Percentiles rank a stretch among this genome's conserved stretches.
These are phyloP conservation scores for Rubia yunnanensis DNA, from an alignment of 257 asterid species.

Conservation along the genomic window DNA sequence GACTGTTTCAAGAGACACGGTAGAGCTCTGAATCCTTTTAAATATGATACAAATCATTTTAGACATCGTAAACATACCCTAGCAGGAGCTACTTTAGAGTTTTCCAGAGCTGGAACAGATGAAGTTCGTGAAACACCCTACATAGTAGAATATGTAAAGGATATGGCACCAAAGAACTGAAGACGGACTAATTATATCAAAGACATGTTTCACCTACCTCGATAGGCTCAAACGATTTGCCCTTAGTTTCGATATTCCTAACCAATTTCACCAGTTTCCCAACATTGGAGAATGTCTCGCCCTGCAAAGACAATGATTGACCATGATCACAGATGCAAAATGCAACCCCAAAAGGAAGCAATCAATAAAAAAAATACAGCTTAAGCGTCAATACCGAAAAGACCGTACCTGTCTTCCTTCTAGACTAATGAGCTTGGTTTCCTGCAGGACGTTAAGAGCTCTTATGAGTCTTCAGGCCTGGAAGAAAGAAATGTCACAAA, in stretches of 20 bases:
- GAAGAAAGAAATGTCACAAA: slow-evolving; percentile 12
- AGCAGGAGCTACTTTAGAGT: slow-evolving; percentile 47
- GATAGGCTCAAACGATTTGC: slow-evolving; percentile 37
- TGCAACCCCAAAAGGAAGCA: slow-evolving; percentile 1
- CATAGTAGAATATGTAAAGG: slow-evolving; percentile 14
- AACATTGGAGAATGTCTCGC: slow-evolving; percentile 44
- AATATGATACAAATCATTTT: not conserved
- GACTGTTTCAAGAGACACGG: not conserved
- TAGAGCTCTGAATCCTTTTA: not conserved
- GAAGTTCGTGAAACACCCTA: slow-evolving; percentile 53
- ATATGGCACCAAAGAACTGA: slow-evolving; percentile 1
- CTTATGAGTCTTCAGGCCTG: slow-evolving; percentile 17
- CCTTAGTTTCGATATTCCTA: slow-evolving; percentile 31
- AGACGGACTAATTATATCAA: slow-evolving; percentile 7
- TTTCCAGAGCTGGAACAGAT: slow-evolving; percentile 49
- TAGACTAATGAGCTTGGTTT: slow-evolving; percentile 62
- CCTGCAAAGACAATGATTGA: slow-evolving; percentile 31
- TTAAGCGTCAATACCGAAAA: not conserved
- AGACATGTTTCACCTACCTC: slow-evolving; percentile 43
- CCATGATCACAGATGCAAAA: slow-evolving; percentile 8
- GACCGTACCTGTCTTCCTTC: slow-evolving; percentile 72
- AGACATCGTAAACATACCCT: slow-evolving; percentile 41
- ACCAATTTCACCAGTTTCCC: slow-evolving; percentile 45
- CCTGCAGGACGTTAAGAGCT: slow-evolving; percentile 37
- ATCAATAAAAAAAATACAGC: slow-evolving; percentile 4